These are phyloP conservation scores for Gossypium laxum DNA, from an alignment of 441 rosid genomes.

Conservation along the genomic window DNA sequence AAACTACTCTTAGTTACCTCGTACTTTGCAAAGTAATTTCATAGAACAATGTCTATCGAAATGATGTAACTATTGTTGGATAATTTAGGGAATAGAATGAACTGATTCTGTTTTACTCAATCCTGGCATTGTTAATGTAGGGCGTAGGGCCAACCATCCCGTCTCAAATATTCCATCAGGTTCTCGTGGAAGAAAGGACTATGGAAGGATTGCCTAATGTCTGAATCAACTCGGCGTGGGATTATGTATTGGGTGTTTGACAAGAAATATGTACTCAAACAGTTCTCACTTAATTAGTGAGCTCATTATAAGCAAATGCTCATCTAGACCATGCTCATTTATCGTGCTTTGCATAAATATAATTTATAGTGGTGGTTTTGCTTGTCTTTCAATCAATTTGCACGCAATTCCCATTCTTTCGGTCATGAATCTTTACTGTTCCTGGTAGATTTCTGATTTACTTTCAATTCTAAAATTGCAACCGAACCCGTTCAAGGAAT, in stretches of 20 bases:
- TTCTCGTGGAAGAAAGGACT: conserved; percentile 83
- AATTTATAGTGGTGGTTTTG: conserved; percentile 30
- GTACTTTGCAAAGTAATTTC: background rate
- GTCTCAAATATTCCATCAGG: conserved; percentile 61
- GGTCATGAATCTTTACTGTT: background rate
- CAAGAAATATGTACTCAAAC: conserved; percentile 37
- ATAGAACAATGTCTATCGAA: background rate
- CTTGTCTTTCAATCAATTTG: conserved; percentile 11
- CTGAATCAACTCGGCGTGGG: conserved; percentile 27
- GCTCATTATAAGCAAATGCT: conserved; percentile 35
- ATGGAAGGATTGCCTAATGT: conserved; percentile 67
- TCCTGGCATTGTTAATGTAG: conserved; percentile 31
- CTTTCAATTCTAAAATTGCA: background rate
- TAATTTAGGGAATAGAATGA: conserved; percentile 4
- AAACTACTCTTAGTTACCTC: background rate
- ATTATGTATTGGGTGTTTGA: conserved; percentile 44
- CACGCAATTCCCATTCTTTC: conserved; percentile 12
- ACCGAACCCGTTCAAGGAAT: conserved; percentile 11
- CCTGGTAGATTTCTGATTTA: background rate
- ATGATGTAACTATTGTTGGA: conserved; percentile 4
- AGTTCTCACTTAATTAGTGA: conserved; percentile 63
- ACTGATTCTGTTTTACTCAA: conserved; percentile 15
- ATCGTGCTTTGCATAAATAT: conserved; percentile 52
- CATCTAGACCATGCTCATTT: conserved; percentile 46
- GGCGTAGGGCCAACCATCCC: conserved; percentile 70